These are phyloP conservation scores for Bertia moriformis DNA, from an alignment of 2,329 filamentous ascomycete species.

Conservation along the genomic window DNA sequence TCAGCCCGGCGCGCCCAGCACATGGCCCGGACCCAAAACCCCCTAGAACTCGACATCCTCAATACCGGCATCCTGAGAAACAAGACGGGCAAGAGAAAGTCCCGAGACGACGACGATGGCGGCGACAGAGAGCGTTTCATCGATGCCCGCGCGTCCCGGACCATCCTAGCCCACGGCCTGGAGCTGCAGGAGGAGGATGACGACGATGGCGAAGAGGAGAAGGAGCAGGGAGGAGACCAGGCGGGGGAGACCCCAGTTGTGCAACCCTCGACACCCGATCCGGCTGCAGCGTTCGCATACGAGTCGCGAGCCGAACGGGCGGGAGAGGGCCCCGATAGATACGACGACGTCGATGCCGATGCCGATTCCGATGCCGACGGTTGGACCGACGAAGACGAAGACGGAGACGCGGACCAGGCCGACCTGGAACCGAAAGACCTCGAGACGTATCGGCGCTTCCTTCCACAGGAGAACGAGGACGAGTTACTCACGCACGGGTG, in stretches of 20 bases:
- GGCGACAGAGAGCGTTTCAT: conserved; percentile 64
- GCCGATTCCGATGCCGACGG: conserved; percentile 42
- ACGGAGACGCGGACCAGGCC: conserved; percentile 43
- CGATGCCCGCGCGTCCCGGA: conserved; percentile 74
- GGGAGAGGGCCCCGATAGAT: conserved; percentile 27
- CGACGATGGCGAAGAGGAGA: conserved; percentile 24
- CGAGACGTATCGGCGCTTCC: conserved; percentile 80
- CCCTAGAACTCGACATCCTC: conserved; percentile 72
- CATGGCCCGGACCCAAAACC: conserved; percentile 27
- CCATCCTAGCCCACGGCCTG: conserved; percentile 79
- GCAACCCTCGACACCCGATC: conserved; percentile 22
- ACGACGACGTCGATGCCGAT: not conserved
- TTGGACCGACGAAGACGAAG: conserved; percentile 69
- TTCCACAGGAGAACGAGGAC: conserved; percentile 59
- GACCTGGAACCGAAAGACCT: conserved; percentile 83
- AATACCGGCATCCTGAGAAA: conserved; percentile 76
- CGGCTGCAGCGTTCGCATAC: conserved; percentile 67
- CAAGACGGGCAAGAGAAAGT: conserved; percentile 58
- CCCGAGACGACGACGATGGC: conserved; percentile 44
- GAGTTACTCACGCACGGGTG: conserved; percentile 57
- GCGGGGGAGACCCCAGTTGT: conserved; percentile 8
- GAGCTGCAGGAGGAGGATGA: conserved; percentile 75
- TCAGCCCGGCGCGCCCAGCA: conserved; percentile 40
- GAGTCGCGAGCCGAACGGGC: conserved; percentile 60
- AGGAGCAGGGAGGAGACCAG: no score